phyloP scores from a whole-genome alignment of 2,329 filamentous ascomycete species.

The Colletotrichum truncatum region DNA sequence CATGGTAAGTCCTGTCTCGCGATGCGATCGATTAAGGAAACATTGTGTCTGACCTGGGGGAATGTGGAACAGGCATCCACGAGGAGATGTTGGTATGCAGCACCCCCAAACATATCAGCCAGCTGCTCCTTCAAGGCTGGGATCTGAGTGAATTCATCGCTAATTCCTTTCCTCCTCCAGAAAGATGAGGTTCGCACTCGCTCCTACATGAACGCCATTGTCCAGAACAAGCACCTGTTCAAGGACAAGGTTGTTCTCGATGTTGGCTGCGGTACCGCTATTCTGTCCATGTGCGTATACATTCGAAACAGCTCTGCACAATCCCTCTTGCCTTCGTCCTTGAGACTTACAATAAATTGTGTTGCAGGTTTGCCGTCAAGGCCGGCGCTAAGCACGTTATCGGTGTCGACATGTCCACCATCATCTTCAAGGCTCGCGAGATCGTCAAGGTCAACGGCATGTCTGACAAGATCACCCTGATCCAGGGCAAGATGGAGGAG shows the following conservation, averaged over 20 bases:
- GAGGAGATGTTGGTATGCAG: conserved; percentile 94
- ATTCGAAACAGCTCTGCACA: neutral
- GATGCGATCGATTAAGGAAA: conserved; percentile 21
- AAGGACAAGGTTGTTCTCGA: conserved; percentile 89
- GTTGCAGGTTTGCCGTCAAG: conserved; percentile 88
- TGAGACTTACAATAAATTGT: neutral
- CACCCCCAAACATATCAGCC: conserved; percentile 9
- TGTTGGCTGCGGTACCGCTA: conserved; percentile 96
- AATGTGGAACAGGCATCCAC: conserved; percentile 76
- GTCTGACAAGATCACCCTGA: conserved; percentile 93
- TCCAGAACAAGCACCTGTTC: conserved; percentile 95
- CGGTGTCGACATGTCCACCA: conserved; percentile 99
- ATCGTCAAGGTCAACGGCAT: conserved; percentile 94
- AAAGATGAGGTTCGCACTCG: conserved; percentile 98
- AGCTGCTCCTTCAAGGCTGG: neutral
- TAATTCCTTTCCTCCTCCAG: conserved; percentile 53
- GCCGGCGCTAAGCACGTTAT: conserved; percentile 98
- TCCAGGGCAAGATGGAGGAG: conserved; percentile 99
- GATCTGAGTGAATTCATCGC: neutral
- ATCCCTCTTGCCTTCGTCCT: neutral
- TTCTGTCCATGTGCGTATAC: conserved; percentile 89
- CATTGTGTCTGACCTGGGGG: conserved; percentile 10
- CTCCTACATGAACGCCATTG: conserved; percentile 97
- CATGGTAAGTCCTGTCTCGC: conserved; percentile 72
- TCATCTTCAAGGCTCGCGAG: conserved; percentile 97